Conservation (phyloP, 2,329 filamentous ascomycete genomes). For the Emmonsia crescens region DNA sequence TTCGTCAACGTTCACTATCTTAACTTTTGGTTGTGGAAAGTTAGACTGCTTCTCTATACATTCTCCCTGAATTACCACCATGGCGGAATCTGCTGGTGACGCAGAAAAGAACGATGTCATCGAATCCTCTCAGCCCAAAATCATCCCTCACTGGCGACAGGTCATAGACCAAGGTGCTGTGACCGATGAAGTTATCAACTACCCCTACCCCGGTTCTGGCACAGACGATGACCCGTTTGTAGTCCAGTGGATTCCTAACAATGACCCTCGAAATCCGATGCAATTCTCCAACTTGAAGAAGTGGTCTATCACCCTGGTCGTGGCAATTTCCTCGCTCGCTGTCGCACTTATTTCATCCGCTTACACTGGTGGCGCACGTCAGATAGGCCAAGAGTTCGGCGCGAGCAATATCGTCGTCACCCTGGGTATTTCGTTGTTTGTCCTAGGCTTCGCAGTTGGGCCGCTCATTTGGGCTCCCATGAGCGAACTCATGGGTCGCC, state of each 20-base stretch:
- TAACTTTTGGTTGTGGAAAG: too few species aligned
- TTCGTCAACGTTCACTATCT: not conserved
- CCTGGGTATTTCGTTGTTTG: constrained; percentile 39
- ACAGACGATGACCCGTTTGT: constrained; percentile 57
- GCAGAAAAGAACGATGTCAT: not conserved
- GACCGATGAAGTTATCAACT: constrained; percentile 45
- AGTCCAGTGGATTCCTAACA: constrained; percentile 52
- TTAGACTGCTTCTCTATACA: not conserved
- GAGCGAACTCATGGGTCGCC: constrained; percentile 52
- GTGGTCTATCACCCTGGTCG: constrained; percentile 54
- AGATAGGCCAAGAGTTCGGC: constrained; percentile 43
- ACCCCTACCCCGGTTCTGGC: constrained; percentile 50
- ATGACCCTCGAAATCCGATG: constrained; percentile 59
- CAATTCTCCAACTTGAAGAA: constrained; percentile 47
- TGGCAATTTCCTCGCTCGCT: constrained; percentile 55
- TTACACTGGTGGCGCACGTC: constrained; percentile 46
- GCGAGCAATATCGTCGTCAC: constrained; percentile 37
- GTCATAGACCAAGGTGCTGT: constrained; percentile 50
- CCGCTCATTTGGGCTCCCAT: constrained; percentile 57
- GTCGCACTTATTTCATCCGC: constrained; percentile 61
- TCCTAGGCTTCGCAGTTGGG: constrained; percentile 47
- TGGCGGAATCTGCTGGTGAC: not conserved
- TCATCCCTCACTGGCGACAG: constrained; percentile 39
- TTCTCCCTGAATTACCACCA: not conserved
- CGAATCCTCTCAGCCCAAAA: not conserved